A percentile compares a stretch with the other conserved stretches of the same genome.
These are phyloP conservation scores for Gossypium sturtianum DNA, from an alignment of 345 rosid genomes.

Conservation along the genomic window DNA sequence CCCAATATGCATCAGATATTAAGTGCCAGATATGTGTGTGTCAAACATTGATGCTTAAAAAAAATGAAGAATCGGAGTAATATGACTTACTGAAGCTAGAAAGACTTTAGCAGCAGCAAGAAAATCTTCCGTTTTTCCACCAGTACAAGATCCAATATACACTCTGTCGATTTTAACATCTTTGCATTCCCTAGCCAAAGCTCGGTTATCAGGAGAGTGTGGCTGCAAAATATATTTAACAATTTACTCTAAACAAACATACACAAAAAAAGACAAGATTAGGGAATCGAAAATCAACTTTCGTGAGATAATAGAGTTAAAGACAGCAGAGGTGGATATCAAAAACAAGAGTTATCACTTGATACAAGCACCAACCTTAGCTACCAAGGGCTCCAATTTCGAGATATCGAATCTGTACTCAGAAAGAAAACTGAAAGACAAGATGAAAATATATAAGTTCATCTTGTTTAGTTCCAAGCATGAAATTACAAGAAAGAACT, in stretches of 20 bases:
- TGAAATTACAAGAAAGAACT: not conserved
- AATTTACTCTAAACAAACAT: constrained; percentile 3
- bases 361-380: constrained; percentile 53
- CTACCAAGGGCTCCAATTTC: constrained; percentile 90
- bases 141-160: constrained; percentile 98
- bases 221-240: constrained; percentile 47
- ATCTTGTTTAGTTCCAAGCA: not conserved
- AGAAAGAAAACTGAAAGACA: constrained; percentile 52
- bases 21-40: not conserved
- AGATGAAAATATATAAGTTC: not conserved
- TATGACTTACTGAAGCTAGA: constrained; percentile 57
- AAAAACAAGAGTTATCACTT: not conserved
- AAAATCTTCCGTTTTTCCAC: constrained; percentile 93
- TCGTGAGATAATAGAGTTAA: not conserved
- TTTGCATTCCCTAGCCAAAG: constrained; percentile 96
- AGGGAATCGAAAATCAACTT: not conserved
- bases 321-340: not conserved
- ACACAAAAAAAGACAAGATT: not conserved
- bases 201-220: constrained; percentile 95
- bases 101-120: constrained; percentile 91
- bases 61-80: not conserved
- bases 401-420: constrained; percentile 80
- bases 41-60: not conserved
- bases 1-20: too few species aligned
- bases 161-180: constrained; percentile 97